phyloP scores from a whole-genome alignment of 345 rosid genomes.

The Hevea brasiliensis region DNA sequence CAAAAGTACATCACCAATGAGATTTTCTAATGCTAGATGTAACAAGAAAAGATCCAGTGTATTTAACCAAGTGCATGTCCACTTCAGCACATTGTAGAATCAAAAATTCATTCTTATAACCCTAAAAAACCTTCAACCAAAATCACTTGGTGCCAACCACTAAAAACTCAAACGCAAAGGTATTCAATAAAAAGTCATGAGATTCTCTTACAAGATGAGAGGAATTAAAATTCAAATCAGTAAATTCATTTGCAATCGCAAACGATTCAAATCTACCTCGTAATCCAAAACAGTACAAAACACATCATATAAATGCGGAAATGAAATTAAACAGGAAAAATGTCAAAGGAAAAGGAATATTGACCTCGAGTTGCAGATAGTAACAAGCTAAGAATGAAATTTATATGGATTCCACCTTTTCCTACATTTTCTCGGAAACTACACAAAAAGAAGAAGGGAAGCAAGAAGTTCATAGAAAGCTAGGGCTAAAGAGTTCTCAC shows the following conservation, averaged over 20 bases:
- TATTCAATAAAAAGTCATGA: not conserved
- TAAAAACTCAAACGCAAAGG: not conserved
- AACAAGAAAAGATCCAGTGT: too few species aligned
- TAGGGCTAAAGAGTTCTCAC: constrained; percentile 37
- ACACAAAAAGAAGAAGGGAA: not conserved
- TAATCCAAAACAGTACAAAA: not conserved
- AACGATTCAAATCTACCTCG: not conserved
- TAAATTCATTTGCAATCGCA: constrained; percentile 1
- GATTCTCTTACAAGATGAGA: not conserved
- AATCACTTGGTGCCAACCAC: not conserved
- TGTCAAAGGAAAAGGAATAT: not conserved
- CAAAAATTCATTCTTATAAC: not conserved
- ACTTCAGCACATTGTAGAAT: not conserved
- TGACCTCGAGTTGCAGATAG: not conserved
- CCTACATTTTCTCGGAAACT: not conserved
- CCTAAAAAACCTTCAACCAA: not conserved
- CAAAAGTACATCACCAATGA: not conserved
- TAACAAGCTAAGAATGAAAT: not conserved
- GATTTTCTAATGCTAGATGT: too few species aligned
- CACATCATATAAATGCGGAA: not conserved
- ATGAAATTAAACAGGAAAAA: not conserved
- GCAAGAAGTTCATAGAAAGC: not conserved
- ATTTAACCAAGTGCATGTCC: not conserved
- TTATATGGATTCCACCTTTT: not conserved
- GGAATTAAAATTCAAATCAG: not conserved